Evolutionary conservation across 495 filamentous ascomycete genomes (phyloP), one percentile per base, ranked within the genome.

Genomic region (Penicillium crystallinum): DNA sequence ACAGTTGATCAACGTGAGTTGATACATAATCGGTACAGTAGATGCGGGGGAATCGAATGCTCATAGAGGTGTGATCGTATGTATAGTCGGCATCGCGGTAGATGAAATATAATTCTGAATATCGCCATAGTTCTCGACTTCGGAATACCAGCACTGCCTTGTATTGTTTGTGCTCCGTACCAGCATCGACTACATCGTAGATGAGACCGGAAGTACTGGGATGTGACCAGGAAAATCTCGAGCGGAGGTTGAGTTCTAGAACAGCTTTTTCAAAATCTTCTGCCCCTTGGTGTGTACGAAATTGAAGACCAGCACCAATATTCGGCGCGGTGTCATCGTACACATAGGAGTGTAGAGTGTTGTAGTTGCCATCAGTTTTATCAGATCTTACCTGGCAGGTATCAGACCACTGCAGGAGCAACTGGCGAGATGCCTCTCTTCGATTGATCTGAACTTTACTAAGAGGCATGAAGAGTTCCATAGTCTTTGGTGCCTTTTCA

Each of bases 321-420:
- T 74, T 72, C 9, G 68, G 71, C 1, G 56, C 62, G 18, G 51
- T 70, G 31, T 62, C 55, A 36, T 74, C 68, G 51, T 74, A 72
- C 9, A 70, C 52, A 37, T 74, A 71, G 0, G 63, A 70, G 46
- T 61, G 61, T 9, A 72, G 35, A 6, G 52, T 57, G 36, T 72
- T 62, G 42, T 74, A 71, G 23, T 57, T 72, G 12, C 66, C 69
- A 34, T 72, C 71, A 0, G 68, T 70, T 35, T 64, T 64, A 27
- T 56, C 53, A 0, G 58, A 59, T 29, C 58, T 47, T 36, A 66
- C 63, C 38, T 76, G 70, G 22, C 62, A 64, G 12, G 68, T 70
- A 54, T 76, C 70, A 0, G 73, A 75, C 72, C 73, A 76, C 54
- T 65, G 71, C 9, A 73, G 38, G n/a, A 65, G 60, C 4, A 71